Conservation (phyloP, 1,284 basidiomycete species). For the Clitocybe nebularis region DNA sequence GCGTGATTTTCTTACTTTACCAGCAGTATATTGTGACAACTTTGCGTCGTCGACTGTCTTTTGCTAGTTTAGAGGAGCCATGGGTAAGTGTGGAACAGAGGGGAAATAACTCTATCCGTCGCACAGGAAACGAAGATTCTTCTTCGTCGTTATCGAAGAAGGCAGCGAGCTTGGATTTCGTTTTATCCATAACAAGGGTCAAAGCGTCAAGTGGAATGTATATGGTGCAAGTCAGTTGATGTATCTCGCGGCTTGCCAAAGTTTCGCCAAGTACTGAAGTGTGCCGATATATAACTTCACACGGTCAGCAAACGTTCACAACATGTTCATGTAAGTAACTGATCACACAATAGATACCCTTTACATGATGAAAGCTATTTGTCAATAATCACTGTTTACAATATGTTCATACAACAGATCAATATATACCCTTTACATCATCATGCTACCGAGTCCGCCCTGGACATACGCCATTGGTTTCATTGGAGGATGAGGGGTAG, state of each 20-base stretch:
- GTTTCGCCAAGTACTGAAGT: too few relatives aligned
- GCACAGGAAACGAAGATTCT: conserved; percentile 79
- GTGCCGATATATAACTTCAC: too few relatives aligned
- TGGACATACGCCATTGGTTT: conserved; percentile 89
- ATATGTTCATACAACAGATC: not conserved
- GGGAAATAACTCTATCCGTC: conserved; percentile 66
- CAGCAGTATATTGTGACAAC: conserved; percentile 71
- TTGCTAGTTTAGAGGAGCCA: conserved; percentile 52
- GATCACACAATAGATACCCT: too few relatives aligned
- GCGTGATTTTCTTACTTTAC: conserved; percentile 70
- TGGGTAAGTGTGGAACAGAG: conserved; percentile 54
- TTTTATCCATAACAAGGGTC: conserved; percentile 83
- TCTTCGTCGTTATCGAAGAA: conserved; percentile 83
- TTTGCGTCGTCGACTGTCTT: conserved; percentile 77
- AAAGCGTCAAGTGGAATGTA: conserved; percentile 4
- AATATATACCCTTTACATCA: conserved; percentile 40
- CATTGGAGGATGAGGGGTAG: conserved; percentile 84
- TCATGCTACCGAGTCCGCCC: conserved; percentile 58
- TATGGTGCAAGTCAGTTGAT: not conserved
- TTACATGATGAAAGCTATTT: not conserved
- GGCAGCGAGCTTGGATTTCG: conserved; percentile 68
- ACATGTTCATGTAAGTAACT: too few relatives aligned
- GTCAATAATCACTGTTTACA: conserved; percentile 1
- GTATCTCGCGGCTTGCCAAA: not conserved
- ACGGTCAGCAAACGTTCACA: too few relatives aligned